phyloP scores from a whole-genome alignment of 1,284 basidiomycete species.

The Porodaedalea pini region DNA sequence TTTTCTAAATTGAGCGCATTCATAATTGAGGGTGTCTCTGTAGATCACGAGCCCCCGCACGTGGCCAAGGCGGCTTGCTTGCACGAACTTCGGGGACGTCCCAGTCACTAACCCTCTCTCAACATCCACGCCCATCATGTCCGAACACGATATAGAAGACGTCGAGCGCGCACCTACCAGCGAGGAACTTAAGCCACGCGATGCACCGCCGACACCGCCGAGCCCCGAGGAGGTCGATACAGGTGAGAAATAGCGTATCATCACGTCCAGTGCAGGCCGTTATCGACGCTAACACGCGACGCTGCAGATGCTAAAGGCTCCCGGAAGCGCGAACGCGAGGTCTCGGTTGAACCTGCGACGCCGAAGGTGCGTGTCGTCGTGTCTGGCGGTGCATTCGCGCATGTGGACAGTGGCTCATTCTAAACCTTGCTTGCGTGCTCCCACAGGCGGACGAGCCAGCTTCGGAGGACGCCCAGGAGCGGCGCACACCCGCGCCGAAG shows the following conservation, averaged over 20 bases:
- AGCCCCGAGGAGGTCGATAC: slow-evolving; percentile 18
- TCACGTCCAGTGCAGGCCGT: slow-evolving; percentile 25
- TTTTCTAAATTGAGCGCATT: neutral
- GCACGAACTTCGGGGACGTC: slow-evolving; percentile 6
- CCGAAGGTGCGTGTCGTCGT: slow-evolving; percentile 38
- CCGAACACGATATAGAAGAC: neutral
- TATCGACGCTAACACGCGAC: slow-evolving; percentile 12
- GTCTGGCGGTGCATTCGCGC: neutral
- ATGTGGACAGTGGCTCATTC: neutral
- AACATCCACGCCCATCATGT: slow-evolving; percentile 12
- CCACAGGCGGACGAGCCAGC: slow-evolving; percentile 41
- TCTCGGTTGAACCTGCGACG: slow-evolving; percentile 64
- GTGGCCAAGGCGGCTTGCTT: slow-evolving; percentile 5
- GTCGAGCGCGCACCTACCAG: neutral
- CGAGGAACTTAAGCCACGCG: slow-evolving; percentile 2
- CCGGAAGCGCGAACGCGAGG: slow-evolving; percentile 68
- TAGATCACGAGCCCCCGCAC: slow-evolving; percentile 9
- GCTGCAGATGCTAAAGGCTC: slow-evolving; percentile 35
- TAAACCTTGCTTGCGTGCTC: neutral
- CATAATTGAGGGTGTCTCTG: neutral
- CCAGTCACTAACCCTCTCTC: slow-evolving; percentile 16
- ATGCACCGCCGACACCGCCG: slow-evolving; percentile 17
- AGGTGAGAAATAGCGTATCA: slow-evolving; percentile 15
- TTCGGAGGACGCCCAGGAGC: slow-evolving; percentile 43
- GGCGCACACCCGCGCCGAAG: slow-evolving; percentile 44